These are phyloP conservation scores for Pseudogymnoascus sp. DNA, from an alignment of 2,329 filamentous ascomycete species.

Conservation along the genomic window DNA sequence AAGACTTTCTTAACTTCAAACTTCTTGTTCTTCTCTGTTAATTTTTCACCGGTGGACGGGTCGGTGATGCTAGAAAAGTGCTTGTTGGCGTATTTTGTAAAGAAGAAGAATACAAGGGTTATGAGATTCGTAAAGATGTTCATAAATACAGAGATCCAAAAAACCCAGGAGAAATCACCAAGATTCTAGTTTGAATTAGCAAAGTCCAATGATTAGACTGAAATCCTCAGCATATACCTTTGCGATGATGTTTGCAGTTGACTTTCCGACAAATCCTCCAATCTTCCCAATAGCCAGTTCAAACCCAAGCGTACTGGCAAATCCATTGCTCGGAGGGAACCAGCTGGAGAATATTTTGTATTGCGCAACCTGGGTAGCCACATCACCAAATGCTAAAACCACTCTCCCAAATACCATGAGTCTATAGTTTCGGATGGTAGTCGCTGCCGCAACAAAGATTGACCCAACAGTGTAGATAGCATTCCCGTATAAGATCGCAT, in stretches of 20 bases:
- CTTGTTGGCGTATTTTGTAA: slow-evolving; percentile 42
- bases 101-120: slow-evolving; percentile 46
- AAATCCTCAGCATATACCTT: slow-evolving; percentile 23
- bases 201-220: neutral
- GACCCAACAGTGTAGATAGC: slow-evolving; percentile 49
- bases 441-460: slow-evolving; percentile 49
- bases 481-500: slow-evolving; percentile 52
- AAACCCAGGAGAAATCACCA: slow-evolving; percentile 53
- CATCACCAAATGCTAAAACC: slow-evolving; percentile 50
- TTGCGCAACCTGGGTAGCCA: slow-evolving; percentile 54
- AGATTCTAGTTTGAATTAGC: slow-evolving; percentile 33
- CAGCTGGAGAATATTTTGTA: slow-evolving; percentile 58
- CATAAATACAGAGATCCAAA: slow-evolving; percentile 54
- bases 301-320: slow-evolving; percentile 51
- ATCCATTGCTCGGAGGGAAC: slow-evolving; percentile 53
- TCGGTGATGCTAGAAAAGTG: slow-evolving; percentile 41
- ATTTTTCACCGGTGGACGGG: slow-evolving; percentile 47
- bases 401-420: slow-evolving; percentile 52
- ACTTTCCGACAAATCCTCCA: slow-evolving; percentile 50
- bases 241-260: slow-evolving; percentile 51
- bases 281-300: slow-evolving; percentile 54
- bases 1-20: slow-evolving; percentile 48
- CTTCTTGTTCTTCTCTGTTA: slow-evolving; percentile 51
- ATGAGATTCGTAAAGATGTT: slow-evolving; percentile 52
- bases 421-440: slow-evolving; percentile 45